Evolutionary conservation across 2,329 filamentous ascomycete genomes (phyloP), one percentile per base, ranked within the genome.

Genomic region (Diaporthe nobilis): DNA sequence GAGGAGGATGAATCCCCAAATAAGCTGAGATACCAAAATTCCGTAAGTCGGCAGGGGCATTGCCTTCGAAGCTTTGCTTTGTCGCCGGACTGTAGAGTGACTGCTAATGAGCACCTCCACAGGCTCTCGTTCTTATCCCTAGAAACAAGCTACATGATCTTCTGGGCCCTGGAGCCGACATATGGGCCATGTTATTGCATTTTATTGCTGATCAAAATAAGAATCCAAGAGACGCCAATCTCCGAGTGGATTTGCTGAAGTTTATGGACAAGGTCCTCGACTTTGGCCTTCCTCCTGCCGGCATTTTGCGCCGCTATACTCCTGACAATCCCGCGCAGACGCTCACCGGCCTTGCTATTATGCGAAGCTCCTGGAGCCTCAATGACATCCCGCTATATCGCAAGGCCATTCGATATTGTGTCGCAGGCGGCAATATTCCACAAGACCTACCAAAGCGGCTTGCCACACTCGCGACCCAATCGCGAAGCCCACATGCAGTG

Each of bases 51-150:
- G 37, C 37, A 12, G 37, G 37, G 37, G 12, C 34, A 3, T 15
- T 17, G 20, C 8, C 31, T 9, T 49, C 20, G 6, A 20, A 20
- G 13, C 2, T 39, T 15, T 13, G 60, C 12, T 31, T n/a, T 8
- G 22, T 37, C 51, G 5, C 3, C 39, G 3, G 22, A 28, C 3
- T 55, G 13, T 53, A 7, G 49, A 28, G 55, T 31, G 34, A 6
- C 8, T 15, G 22, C 71, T 73, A 10, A 73, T 22, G 31, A 20
- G 22, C 37, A 6, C 10, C 25, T 31, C 20, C 20, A 2, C 12
- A 73, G 71, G 71, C 58, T 4, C 15, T 73, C 7, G 34, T 73
- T 25, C 71, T 73, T n/a, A 44, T 73, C n/a, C 71, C 55, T 13
- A 61, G 57, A 31, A 37, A 73, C 12, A 55, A 55, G 58, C 22